phyloP scores from a whole-genome alignment of 73 alveolate genomes.

The Paramecium caudatum region DNA sequence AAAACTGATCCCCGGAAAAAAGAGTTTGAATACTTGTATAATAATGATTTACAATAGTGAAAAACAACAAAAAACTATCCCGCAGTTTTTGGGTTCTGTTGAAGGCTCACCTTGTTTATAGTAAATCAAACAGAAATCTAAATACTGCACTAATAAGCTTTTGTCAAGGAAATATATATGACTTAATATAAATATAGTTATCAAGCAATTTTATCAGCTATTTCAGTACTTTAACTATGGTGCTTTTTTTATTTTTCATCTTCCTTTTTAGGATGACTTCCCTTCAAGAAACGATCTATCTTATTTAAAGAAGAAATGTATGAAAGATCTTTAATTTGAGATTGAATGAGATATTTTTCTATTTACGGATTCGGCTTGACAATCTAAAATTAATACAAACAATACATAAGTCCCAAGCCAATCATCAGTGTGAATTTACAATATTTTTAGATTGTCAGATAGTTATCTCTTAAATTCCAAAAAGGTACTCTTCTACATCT shows the following conservation, averaged over 20 bases:
- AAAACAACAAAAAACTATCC: conserved; percentile 40
- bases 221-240: neutral
- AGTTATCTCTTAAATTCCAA: neutral
- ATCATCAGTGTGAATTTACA: neutral
- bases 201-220: neutral
- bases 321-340: neutral
- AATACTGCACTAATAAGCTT: too few relatives aligned
- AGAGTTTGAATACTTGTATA: conserved; percentile 45
- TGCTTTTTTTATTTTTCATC: neutral
- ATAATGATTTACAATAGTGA: conserved; percentile 29
- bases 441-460: neutral
- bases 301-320: conserved; percentile 35
- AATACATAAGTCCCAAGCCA: neutral
- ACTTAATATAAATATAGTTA: too few relatives aligned
- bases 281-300: neutral
- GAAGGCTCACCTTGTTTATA: conserved; percentile 27
- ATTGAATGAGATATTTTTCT: conserved; percentile 15
- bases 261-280: neutral
- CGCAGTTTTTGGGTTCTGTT: conserved; percentile 42
- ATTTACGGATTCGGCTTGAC: neutral
- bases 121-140: neutral
- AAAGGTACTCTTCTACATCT: neutral
- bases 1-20: conserved; percentile 58
- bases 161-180: too few relatives aligned
- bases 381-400: neutral